Evolutionary conservation across 1,139 yeast genomes (phyloP), one percentile per base, ranked within the genome.

Genomic region (Geotrichum carabidarum): DNA sequence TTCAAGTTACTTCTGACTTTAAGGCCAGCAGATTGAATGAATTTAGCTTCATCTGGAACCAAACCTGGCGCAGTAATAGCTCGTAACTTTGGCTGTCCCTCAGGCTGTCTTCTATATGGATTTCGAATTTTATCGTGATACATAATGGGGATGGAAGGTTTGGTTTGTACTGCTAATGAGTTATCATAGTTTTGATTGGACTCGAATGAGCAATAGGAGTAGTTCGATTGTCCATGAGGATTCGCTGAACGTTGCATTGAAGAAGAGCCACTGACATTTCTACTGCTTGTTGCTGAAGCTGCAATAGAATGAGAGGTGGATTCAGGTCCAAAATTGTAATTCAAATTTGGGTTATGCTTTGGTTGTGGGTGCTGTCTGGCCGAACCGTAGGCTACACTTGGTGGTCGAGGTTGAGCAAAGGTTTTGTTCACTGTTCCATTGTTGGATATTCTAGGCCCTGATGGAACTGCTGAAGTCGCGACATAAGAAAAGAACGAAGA

Each of bases 21-120:
- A 15, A 55, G 42, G 8, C 57, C 57, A 8, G 57, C 32, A 8
- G 52, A 48, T 38, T 35, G 49, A 31, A 55, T 36, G 27, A 55
- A 55, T 46, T 51, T 51, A 27, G 44, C 45, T 2, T 47, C 44
- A 11, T 43, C 53, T 6, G 55, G 46, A 14, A 49, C n/a, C 6
- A 17, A 14, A n/a, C 50, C 36, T 38, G 55, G 31, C 12, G 45
- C 44, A n/a, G 44, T 30, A 4, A 50, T 30, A 7, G 43, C 35
- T 12, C 44, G 42, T 9, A 37, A 27, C 17, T 53, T 48, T 5
- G 44, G 45, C 8, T 50, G 44, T 17, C 44, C 32, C 15, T 50
- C 49, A 44, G 37, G 35, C 18, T 38, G 37, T 44, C 17, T 37
- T 18, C 34, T 8, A 12, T 37, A n/a, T n/a, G 40, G 47, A 22